phyloP scores from a whole-genome alignment of 345 rosid species.

The Erodium maritimum region DNA sequence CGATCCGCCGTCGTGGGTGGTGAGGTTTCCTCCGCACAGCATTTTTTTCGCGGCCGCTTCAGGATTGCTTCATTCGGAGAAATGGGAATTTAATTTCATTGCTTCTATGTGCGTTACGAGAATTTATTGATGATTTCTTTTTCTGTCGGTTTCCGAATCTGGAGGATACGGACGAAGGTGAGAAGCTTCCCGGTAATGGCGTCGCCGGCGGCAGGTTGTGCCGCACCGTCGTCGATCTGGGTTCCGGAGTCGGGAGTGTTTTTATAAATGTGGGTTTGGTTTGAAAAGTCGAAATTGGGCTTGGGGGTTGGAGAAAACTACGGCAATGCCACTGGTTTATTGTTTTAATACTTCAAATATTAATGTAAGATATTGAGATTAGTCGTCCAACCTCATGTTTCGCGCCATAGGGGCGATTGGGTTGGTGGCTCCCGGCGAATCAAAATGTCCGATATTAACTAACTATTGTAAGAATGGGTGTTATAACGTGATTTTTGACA shows the following conservation, averaged over 20 bases:
- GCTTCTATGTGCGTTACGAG: neutral
- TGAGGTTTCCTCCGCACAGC: conserved; percentile 56
- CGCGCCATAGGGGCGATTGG: no score
- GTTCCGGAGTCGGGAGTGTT: neutral
- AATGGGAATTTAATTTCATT: neutral
- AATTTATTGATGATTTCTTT: conserved; percentile 10
- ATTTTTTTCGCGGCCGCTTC: conserved; percentile 19
- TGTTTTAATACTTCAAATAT: no score
- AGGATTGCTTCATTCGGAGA: neutral
- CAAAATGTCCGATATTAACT: no score
- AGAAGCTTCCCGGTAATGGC: neutral
- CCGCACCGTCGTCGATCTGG: conserved; percentile 12
- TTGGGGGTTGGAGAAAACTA: neutral
- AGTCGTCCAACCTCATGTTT: no score
- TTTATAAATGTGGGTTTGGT: neutral
- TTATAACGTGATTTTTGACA: no score
- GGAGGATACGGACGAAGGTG: neutral
- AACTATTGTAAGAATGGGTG: no score
- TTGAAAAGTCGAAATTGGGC: conserved; percentile 3
- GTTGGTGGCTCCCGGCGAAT: no score
- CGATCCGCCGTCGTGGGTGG: conserved; percentile 50
- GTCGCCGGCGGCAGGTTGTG: conserved; percentile 21
- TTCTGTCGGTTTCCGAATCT: neutral
- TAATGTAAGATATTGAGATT: no score
- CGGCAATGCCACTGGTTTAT: neutral